Evolutionary conservation across 2,329 filamentous ascomycete genomes (phyloP).

Genomic region (Myriosclerotinia curreyana): DNA sequence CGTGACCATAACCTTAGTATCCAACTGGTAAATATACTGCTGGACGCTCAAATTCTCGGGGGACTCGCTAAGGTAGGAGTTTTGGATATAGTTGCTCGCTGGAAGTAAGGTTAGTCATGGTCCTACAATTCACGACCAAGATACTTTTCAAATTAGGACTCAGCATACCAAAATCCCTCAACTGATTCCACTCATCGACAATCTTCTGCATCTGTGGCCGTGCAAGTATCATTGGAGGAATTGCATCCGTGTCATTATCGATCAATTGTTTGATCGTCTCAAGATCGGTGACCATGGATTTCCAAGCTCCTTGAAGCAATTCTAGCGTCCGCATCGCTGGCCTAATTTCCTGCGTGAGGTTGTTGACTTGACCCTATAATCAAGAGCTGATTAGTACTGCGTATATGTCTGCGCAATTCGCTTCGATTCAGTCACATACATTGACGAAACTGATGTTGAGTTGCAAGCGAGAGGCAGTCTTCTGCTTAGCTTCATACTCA

Average conservation of each 20-base stretch:
- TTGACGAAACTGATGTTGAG: conserved; percentile 12
- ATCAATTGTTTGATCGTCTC: conserved; percentile 4
- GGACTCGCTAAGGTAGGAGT: conserved; percentile 6
- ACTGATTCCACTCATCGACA: conserved; percentile 5
- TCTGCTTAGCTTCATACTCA: conserved; percentile 2
- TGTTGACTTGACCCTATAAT: neutral
- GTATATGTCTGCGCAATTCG: too few species aligned
- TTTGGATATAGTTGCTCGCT: conserved; percentile 11
- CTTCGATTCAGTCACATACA: neutral
- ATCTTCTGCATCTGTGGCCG: conserved; percentile 5
- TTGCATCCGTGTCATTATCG: neutral
- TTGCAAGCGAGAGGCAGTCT: conserved; percentile 8
- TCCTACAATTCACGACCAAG: fast-evolving
- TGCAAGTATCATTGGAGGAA: conserved; percentile 7
- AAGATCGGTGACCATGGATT: conserved; percentile 2
- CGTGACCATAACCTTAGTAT: neutral
- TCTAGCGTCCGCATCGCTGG: conserved; percentile 7
- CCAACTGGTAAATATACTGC: conserved; percentile 9
- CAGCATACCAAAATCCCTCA: conserved; percentile 8
- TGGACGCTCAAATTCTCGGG: neutral
- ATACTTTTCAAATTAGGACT: neutral
- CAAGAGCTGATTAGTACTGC: fast-evolving
- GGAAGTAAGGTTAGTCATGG: neutral
- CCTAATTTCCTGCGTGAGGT: neutral
- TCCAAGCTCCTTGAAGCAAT: conserved; percentile 8